Conservation (phyloP, 2,329 filamentous ascomycete species). For the Trichophaea hybrida region DNA sequence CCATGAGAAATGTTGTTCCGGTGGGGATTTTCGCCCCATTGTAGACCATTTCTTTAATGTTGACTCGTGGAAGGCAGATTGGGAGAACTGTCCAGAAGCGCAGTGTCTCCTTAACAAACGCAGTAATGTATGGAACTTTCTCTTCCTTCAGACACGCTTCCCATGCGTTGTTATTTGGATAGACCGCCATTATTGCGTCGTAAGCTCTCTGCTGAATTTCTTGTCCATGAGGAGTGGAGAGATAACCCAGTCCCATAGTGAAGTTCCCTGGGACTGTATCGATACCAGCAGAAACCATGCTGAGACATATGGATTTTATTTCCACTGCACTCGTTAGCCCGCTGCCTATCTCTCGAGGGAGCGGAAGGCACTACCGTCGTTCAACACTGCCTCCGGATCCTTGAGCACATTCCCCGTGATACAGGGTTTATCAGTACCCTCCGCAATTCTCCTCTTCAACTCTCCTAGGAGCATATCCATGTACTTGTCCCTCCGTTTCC, state of each 20-base stretch:
- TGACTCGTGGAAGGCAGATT: conserved; percentile 59
- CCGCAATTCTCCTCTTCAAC: conserved; percentile 46
- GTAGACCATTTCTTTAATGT: conserved; percentile 58
- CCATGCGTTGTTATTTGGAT: conserved; percentile 42
- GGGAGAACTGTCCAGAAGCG: conserved; percentile 70
- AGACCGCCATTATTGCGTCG: conserved; percentile 53
- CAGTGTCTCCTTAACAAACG: conserved; percentile 62
- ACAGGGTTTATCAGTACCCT: conserved; percentile 52
- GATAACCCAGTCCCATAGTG: conserved; percentile 64
- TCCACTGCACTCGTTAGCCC: conserved; percentile 43
- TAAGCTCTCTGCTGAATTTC: conserved; percentile 56
- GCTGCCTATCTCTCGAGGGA: background rate
- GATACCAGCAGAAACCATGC: conserved; percentile 67
- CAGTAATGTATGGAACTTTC: conserved; percentile 62
- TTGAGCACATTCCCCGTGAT: conserved; percentile 58
- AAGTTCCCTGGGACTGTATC: conserved; percentile 70
- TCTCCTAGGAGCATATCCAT: conserved; percentile 45
- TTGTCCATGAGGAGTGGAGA: conserved; percentile 49
- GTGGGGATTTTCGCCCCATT: conserved; percentile 53
- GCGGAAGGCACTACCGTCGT: conserved; percentile 30
- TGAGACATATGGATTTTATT: conserved; percentile 65
- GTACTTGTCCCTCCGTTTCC: conserved; percentile 53
- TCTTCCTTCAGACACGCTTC: conserved; percentile 41
- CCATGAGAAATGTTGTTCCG: conserved; percentile 31
- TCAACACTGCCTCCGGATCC: conserved; percentile 53